Percentiles rank a stretch among this genome's conserved stretches.
Evolutionary conservation across 352 stramenopile species (phyloP).

Genomic region (Pythium brachiatum): DNA sequence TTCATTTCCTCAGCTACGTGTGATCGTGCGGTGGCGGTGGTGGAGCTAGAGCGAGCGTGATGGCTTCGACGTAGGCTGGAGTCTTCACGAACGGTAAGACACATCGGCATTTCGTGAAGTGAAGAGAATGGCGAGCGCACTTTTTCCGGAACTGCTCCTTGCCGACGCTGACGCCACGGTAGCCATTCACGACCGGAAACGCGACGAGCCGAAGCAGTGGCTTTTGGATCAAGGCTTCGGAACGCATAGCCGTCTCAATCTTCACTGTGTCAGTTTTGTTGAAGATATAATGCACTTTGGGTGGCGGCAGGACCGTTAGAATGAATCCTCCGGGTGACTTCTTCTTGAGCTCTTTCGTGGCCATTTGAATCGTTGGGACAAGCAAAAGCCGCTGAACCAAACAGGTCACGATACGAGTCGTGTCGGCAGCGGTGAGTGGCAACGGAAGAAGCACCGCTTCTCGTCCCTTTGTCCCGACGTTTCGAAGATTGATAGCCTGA

Average conservation of each 20-base stretch:
- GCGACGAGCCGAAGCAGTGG: slow-evolving; percentile 19
- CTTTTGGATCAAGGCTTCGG: not conserved
- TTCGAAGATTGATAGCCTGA: slow-evolving; percentile 60
- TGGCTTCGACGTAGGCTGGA: slow-evolving; percentile 49
- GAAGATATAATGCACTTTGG: slow-evolving; percentile 45
- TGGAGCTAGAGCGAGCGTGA: slow-evolving; percentile 38
- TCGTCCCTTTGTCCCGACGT: slow-evolving; percentile 27
- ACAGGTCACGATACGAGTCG: slow-evolving; percentile 32
- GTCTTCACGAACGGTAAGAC: slow-evolving; percentile 54
- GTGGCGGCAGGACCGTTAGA: slow-evolving; percentile 45
- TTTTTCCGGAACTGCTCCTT: slow-evolving; percentile 53
- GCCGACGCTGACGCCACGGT: slow-evolving; percentile 56
- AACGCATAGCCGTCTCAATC: slow-evolving; percentile 3
- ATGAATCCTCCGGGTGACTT: slow-evolving; percentile 33
- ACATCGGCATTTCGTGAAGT: slow-evolving; percentile 62
- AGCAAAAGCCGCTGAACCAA: slow-evolving; percentile 37
- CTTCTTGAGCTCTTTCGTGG: slow-evolving; percentile 51
- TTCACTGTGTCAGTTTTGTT: slow-evolving; percentile 19
- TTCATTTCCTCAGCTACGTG: slow-evolving; percentile 5
- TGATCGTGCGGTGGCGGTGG: slow-evolving; percentile 12
- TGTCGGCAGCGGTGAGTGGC: slow-evolving; percentile 45
- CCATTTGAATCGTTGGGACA: slow-evolving; percentile 40
- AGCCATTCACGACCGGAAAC: slow-evolving; percentile 48
- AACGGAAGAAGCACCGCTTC: slow-evolving; percentile 17
- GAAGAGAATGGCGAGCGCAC: slow-evolving; percentile 44